Evolutionary conservation across 495 filamentous ascomycete species (phyloP).

Genomic region (Ramalina peruviana): DNA sequence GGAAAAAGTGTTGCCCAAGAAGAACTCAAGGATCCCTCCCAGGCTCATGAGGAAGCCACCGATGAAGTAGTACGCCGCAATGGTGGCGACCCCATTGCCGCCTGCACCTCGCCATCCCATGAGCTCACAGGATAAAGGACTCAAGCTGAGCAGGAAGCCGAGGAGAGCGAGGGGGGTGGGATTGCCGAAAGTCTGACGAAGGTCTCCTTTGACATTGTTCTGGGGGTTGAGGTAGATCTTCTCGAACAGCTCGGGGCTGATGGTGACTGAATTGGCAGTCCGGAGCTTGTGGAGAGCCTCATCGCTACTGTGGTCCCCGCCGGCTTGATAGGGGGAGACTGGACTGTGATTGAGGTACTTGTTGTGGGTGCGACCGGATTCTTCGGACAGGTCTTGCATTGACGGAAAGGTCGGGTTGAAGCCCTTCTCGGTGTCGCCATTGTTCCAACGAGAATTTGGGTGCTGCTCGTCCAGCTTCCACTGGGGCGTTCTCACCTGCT

Average conservation of each 20-base stretch:
- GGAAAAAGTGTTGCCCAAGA: slow-evolving; percentile 61
- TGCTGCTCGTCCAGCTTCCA: not conserved
- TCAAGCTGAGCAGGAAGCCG: slow-evolving; percentile 52
- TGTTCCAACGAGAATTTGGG: slow-evolving; percentile 1
- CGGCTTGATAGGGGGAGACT: slow-evolving; percentile 8
- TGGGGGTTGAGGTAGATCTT: slow-evolving; percentile 59
- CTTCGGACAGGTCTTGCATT: slow-evolving; percentile 14
- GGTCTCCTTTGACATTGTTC: slow-evolving; percentile 41
- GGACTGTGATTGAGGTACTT: slow-evolving; percentile 5
- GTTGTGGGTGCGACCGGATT: slow-evolving; percentile 9
- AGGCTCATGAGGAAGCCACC: slow-evolving; percentile 42
- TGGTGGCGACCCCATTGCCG: slow-evolving; percentile 40
- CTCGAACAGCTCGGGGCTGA: slow-evolving; percentile 55
- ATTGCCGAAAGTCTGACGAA: slow-evolving; percentile 49
- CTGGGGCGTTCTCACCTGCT: not conserved
- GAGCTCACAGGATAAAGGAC: slow-evolving; percentile 46
- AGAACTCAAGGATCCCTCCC: slow-evolving; percentile 50
- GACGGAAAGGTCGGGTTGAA: slow-evolving; percentile 31
- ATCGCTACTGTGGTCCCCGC: slow-evolving; percentile 10
- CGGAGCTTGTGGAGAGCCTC: slow-evolving; percentile 22
- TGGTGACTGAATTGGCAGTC: slow-evolving; percentile 37
- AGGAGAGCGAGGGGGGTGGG: slow-evolving; percentile 53
- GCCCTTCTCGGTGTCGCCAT: slow-evolving; percentile 10
- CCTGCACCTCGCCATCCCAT: slow-evolving; percentile 59
- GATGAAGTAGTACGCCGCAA: slow-evolving; percentile 18